Evolutionary conservation across 2,329 filamentous ascomycete genomes (phyloP), one percentile per base, ranked within the genome.

Genomic region (Colletotrichum zoysiae): DNA sequence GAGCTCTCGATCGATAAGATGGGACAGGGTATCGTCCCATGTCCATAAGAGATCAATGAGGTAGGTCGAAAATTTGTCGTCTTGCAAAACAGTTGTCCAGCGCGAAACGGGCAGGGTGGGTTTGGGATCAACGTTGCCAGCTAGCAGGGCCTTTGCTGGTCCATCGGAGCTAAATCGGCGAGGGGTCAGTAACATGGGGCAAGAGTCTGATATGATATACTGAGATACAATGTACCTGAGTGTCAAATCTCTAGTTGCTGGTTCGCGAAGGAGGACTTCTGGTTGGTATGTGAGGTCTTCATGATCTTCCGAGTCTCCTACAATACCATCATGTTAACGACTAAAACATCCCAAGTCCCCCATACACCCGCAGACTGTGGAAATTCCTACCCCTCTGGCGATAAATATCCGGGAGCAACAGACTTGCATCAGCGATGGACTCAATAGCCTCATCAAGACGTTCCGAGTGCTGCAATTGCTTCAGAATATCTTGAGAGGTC

Each of bases 11-110:
- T 77, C 69, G 9, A 77, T 53, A 8, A 76, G 40, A 11, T 65
- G 60, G 0, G 70, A 63, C 2, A 77, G 26, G 0, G 70, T 73
- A 33, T 65, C 72, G 33, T 78, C 76, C 77, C 76, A 78, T 4
- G 73, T 72, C 75, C 75, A 78, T 44, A 78, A 78, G 0, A 77
- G 35, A 1, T 63, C 69, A 11, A 78, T 48, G 2, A 77, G 48
- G 33, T 75, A 64, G 1, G 65, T 76, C n/a, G 77, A 35, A 5
- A 59, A 8, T 12, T 40, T 40, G n/a, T 78, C 67, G 35, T 76
- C 69, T 8, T 60, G 50, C 7, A 44, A 67, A 16, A 76, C 64
- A 1, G 8, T 53, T 1, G 76, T 77, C 77, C 77, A 78, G 23
- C 48, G 59, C 5, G 76, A 74, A 2, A 77, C 12, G 2, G 55